Evolutionary conservation across 169 alveolate genomes (phyloP).

Genomic region (Eimeria falciformis): DNA sequence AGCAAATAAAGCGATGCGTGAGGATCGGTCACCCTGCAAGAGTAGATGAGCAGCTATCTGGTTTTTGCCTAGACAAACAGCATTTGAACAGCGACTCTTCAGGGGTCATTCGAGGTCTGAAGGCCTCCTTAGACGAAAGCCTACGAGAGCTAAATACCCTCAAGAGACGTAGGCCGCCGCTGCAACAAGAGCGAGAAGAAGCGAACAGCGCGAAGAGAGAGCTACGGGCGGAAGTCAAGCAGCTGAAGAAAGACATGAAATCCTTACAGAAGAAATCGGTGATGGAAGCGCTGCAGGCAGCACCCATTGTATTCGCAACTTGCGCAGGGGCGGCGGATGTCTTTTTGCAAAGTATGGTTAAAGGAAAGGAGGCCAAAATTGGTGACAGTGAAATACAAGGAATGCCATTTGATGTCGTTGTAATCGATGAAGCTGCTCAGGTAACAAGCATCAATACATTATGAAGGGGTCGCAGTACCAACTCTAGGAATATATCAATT

Average conservation of each 20-base stretch:
- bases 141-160: constrained; percentile 10
- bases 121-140: background rate
- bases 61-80: constrained; percentile 26
- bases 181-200: background rate
- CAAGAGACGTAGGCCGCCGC: background rate
- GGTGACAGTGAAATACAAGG: background rate
- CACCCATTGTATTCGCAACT: constrained; percentile 62
- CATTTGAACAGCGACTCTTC: background rate
- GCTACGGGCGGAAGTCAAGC: constrained; percentile 4
- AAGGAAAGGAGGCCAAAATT: too few species aligned
- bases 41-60: background rate
- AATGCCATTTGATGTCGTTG: constrained; percentile 63
- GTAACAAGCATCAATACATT: too few species aligned
- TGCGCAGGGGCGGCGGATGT: constrained; percentile 62
- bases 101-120: background rate
- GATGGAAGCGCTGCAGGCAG: constrained; percentile 6
- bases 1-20: constrained; percentile 15
- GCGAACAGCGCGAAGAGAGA: constrained; percentile 17
- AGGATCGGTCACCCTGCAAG: constrained; percentile 74
- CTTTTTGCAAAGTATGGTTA: background rate
- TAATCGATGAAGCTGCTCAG: constrained; percentile 76
- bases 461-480: too few species aligned
- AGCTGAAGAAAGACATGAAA: constrained; percentile 16
- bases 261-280: background rate
- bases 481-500: too few species aligned